Evolutionary conservation across 768 basidiomycete genomes (phyloP), one percentile per base, ranked within the genome.

Genomic region (Suillus americanus): DNA sequence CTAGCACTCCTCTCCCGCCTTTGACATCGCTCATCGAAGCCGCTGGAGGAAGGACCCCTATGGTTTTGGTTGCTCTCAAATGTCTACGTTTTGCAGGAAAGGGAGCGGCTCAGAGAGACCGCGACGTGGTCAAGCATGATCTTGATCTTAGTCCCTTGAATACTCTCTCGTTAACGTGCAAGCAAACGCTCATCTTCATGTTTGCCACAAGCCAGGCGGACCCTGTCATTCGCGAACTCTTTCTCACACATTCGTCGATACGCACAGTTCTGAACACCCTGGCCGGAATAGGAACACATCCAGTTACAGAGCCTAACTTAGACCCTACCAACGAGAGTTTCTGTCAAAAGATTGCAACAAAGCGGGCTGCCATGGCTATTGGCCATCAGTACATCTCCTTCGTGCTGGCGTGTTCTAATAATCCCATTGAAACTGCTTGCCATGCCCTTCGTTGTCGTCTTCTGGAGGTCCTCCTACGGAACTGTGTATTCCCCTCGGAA

Each of bases 91-190:
- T 20, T 54, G 20, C 53, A n/a, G 53, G 53, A 33, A 54, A 54
- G 53, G 53, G 30, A n/a, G 53, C 20, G 5, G 53, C 53, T 33
- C 53, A 54, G 53, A 54, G 53, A 33, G 53, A 54, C 30, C 12
- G 30, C 3, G 53, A 54, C 53, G 6, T n/a, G 18, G 20, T 54
- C 53, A 54, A 54, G 30, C 30, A 54, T 12, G 53, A 54, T 12
- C 53, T 54, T 7, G 53, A 33, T n/a, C 30, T 54, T 33, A 33
- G 53, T 20, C 30, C 53, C 12, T 33, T 54, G 30, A 54, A 54
- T n/a, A 54, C 53, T 33, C 53, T 54, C 30, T 54, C 53, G 5
- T 54, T 54, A 30, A 54, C 53, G 20, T 54, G 53, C 53, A 54
- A 54, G 53, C 30, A 54, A 54, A 54, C 53, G 20, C 30, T 54